phyloP scores from a whole-genome alignment of 768 basidiomycete species.

The Pulveroboletus ravenelii region DNA sequence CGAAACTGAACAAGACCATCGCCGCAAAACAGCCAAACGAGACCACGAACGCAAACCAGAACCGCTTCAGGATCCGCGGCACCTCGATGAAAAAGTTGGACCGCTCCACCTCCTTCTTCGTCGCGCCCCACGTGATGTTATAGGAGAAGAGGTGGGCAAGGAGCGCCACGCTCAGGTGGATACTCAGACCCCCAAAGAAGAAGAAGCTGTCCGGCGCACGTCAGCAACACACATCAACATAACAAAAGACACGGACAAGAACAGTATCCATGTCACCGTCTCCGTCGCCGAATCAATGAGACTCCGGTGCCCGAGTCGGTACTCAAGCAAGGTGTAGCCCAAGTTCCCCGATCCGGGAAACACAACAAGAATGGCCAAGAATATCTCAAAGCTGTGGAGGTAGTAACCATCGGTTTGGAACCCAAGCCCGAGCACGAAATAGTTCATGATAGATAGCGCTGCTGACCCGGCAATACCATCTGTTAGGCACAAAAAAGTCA shows the following conservation, averaged over 20 bases:
- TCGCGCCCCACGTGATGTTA: slow-evolving; percentile 57
- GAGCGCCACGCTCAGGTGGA: slow-evolving; percentile 50
- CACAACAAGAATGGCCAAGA: slow-evolving; percentile 66
- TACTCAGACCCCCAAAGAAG: slow-evolving; percentile 53
- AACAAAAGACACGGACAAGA: slow-evolving; percentile 29
- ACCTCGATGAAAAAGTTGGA: slow-evolving; percentile 91
- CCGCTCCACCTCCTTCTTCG: slow-evolving; percentile 79
- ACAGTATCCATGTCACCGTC: slow-evolving; percentile 27
- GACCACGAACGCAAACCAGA: slow-evolving; percentile 59
- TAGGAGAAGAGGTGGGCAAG: slow-evolving; percentile 56
- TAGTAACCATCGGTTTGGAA: slow-evolving; percentile 74
- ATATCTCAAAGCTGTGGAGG: slow-evolving; percentile 75
- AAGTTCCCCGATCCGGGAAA: slow-evolving; percentile 72
- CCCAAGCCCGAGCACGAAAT: slow-evolving; percentile 65
- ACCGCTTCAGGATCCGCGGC: slow-evolving; percentile 77
- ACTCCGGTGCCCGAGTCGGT: slow-evolving; percentile 50
- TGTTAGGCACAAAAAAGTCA: neutral
- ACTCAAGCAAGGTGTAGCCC: slow-evolving; percentile 67
- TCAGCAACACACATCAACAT: neutral
- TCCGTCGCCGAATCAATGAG: slow-evolving; percentile 19
- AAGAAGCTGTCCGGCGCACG: slow-evolving; percentile 35
- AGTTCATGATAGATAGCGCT: slow-evolving; percentile 64
- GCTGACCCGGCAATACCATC: slow-evolving; percentile 62
- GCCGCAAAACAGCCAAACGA: slow-evolving; percentile 46
- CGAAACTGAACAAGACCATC: slow-evolving; percentile 55